Base-by-base conservation (phyloP, 768 basidiomycete species). In the Mrakia gelida region DNA sequence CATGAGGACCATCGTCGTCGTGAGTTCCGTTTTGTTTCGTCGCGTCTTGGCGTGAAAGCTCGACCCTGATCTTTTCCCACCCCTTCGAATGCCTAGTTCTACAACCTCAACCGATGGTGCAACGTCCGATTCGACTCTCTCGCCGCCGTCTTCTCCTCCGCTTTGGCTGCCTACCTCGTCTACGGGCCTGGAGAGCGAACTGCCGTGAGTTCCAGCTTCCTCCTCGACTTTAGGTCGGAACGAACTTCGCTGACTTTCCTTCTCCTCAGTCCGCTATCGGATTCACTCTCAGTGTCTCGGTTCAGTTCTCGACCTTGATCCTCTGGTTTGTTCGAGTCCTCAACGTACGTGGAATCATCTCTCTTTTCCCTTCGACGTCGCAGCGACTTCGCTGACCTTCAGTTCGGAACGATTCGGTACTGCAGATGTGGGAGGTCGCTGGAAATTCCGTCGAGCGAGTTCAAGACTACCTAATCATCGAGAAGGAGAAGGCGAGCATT, bases 41-140 rank as follows among this genome's bases (percentile, higher is more conserved):
- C 8, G 7, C 23, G 28, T 52, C 65, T 34, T 65, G 8, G 32
- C 52, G 7, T 0, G 28, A 56, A 13, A 11, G 5, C 16, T 56
- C 54, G 23, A 38, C 54, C 2, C 26, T 28, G 56, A 32, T 61
- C 28, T 34, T 49, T 16, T n/a, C n/a, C n/a, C n/a, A n/a, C n/a
- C n/a, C n/a, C n/a, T n/a, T n/a, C n/a, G n/a, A n/a, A n/a, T n/a
- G n/a, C n/a, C n/a, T n/a, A 63, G 26, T n/a, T 43, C 28, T 13
- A 13, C 49, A 61, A 23, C 34, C 38, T 71, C 49, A 63, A 28
- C 72, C 86, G 88, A 73, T 89, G 88, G 88, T 82, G 88, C 62
- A 85, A 84, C 75, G 82, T 87, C 63, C 86, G 88, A 77, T 86
- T 93, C 56, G 92, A 93, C 81, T 82, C 87, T 54, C 83, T 91